Evolutionary conservation across 164 flowering plant species (phyloP).

Genomic region (Echeveria elegans): DNA sequence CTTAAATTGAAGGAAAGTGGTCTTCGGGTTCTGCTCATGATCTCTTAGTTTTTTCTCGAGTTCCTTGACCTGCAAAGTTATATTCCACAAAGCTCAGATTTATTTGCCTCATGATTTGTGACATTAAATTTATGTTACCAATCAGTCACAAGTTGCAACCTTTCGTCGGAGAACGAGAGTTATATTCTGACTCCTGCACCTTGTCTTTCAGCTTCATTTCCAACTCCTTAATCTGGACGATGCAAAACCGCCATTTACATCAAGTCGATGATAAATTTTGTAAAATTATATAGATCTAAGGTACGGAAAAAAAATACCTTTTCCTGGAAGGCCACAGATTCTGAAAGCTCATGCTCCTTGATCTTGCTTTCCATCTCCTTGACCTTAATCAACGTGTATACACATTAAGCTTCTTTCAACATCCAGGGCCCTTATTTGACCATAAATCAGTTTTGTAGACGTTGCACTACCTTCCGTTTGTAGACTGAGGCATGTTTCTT

Average conservation of each 20-base stretch:
- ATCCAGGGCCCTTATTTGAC: too few species aligned
- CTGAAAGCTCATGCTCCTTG: slow-evolving; percentile 22
- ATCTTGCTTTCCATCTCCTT: slow-evolving; percentile 39
- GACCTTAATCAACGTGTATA: slow-evolving; percentile 18
- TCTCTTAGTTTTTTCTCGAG: slow-evolving; percentile 37
- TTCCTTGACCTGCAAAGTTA: slow-evolving; percentile 35
- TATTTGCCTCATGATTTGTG: neutral
- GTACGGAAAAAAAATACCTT: slow-evolving; percentile 18
- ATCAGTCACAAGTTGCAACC: slow-evolving; percentile 24
- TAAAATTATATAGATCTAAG: neutral
- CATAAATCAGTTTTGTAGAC: neutral
- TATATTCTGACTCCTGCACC: slow-evolving; percentile 32
- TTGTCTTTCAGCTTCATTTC: slow-evolving; percentile 47
- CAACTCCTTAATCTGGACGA: slow-evolving; percentile 38
- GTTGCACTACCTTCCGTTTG: slow-evolving; percentile 45
- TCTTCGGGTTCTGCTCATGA: slow-evolving; percentile 27
- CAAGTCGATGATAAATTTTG: neutral
- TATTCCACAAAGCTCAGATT: too few species aligned
- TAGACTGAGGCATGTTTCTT: slow-evolving; percentile 36
- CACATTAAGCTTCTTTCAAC: neutral
- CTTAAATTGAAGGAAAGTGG: slow-evolving; percentile 31
- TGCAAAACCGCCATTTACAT: neutral
- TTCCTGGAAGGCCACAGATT: slow-evolving; percentile 19
- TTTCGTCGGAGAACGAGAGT: slow-evolving; percentile 41
- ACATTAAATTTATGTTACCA: neutral